Evolutionary conservation across 352 stramenopile species (phyloP).

Genomic region (Pilasporangium apinafurcum): DNA sequence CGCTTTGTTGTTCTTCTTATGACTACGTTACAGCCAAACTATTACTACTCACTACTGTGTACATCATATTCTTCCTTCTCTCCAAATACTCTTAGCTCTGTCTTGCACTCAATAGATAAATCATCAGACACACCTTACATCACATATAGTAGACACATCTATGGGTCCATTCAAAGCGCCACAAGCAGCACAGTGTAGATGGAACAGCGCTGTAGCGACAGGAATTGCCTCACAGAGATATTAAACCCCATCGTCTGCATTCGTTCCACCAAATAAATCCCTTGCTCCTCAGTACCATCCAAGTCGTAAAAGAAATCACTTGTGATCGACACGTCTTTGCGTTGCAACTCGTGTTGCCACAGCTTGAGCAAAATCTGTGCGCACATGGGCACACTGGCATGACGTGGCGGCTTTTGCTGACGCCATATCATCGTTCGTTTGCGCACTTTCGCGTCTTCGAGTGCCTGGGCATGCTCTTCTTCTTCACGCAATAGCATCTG

Average conservation of each 20-base stretch:
- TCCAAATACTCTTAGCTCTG: too few species aligned
- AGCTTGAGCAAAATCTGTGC: constrained; percentile 58
- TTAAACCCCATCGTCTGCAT: constrained; percentile 64
- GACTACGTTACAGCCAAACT: constrained; percentile 2
- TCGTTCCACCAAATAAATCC: constrained; percentile 38
- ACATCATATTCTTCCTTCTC: background rate
- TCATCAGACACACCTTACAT: constrained; percentile 1
- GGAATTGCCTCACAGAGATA: constrained; percentile 56
- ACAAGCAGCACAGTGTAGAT: constrained; percentile 66
- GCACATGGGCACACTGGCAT: constrained; percentile 58
- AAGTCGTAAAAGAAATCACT: constrained; percentile 28
- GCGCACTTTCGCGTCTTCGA: constrained; percentile 3
- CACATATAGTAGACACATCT: background rate
- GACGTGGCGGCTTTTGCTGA: constrained; percentile 58
- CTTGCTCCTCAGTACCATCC: constrained; percentile 48
- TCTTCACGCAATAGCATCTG: constrained; percentile 48
- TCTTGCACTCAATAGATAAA: background rate
- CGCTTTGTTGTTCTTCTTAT: constrained; percentile 1
- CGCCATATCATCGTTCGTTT: too few species aligned
- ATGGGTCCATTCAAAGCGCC: constrained; percentile 29
- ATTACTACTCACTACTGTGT: background rate
- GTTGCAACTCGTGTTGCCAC: constrained; percentile 57
- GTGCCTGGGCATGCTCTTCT: constrained; percentile 25
- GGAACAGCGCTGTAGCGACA: constrained; percentile 55
- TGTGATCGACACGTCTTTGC: constrained; percentile 48